phyloP scores from a whole-genome alignment of 2,329 filamentous ascomycete species.

The Dactylonectria macrodidyma region DNA sequence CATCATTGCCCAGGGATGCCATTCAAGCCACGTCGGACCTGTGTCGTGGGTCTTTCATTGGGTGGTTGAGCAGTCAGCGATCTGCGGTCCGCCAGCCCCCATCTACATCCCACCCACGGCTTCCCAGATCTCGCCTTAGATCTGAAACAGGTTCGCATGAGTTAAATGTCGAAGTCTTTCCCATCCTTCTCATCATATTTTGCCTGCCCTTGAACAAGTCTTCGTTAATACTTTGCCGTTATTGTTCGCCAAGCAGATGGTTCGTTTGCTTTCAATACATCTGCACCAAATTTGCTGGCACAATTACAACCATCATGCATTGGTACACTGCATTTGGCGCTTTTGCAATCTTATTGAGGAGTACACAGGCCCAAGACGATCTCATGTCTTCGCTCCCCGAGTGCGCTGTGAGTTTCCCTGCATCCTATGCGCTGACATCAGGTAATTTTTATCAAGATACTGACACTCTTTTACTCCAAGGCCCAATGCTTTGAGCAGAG shows the following conservation, averaged over 20 bases:
- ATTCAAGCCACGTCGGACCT: not conserved
- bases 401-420: not conserved
- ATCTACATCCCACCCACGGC: not conserved
- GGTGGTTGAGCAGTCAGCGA: not conserved
- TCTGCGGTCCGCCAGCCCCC: not conserved
- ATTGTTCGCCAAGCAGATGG: not conserved
- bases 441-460: not conserved
- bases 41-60: not conserved
- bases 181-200: not conserved
- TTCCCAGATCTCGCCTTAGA: not conserved
- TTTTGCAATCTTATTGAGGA: not conserved
- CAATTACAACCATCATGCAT: not conserved
- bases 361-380: not conserved
- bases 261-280: not conserved
- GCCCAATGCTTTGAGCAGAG: slow-evolving; percentile 4
- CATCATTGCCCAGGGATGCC: not conserved
- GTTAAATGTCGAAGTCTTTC: not conserved
- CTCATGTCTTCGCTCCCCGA: slow-evolving; percentile 1
- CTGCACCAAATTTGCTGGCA: no score
- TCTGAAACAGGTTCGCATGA: not conserved
- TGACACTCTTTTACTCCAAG: not conserved
- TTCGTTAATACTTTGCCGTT: not conserved
- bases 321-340: not conserved
- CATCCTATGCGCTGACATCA: not conserved
- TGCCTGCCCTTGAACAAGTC: not conserved